phyloP scores from a whole-genome alignment of 768 basidiomycete species.

The Crepidotus variabilis region DNA sequence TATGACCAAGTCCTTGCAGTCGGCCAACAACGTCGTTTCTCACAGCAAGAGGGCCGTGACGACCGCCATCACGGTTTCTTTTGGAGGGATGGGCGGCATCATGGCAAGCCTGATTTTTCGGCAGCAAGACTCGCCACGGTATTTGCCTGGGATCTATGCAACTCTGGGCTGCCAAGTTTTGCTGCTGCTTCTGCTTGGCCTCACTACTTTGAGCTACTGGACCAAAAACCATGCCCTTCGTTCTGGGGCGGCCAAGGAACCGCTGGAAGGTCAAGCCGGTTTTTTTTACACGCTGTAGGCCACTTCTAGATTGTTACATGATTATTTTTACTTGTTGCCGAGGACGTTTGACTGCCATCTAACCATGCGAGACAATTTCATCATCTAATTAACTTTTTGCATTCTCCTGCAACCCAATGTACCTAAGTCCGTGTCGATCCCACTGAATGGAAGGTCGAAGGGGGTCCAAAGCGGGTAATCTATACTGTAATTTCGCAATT shows the following conservation, averaged over 20 bases:
- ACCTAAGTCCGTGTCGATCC: no score
- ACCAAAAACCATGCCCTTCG: constrained; percentile 28
- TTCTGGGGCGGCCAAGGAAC: constrained; percentile 17
- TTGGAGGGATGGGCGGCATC: constrained; percentile 45
- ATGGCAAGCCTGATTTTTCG: constrained; percentile 45
- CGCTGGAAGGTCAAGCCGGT: constrained; percentile 29
- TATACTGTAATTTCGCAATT: no score
- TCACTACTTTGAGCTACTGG: constrained; percentile 35
- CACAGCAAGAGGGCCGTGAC: constrained; percentile 47
- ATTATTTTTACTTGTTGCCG: background rate
- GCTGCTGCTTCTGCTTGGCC: constrained; percentile 34
- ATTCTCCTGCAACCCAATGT: no score
- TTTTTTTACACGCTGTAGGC: constrained; percentile 39
- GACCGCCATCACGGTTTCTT: constrained; percentile 43
- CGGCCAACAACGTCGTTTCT: constrained; percentile 46
- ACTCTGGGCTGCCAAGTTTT: constrained; percentile 41
- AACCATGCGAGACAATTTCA: no score
- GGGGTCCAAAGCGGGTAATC: no score
- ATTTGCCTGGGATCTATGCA: constrained; percentile 44
- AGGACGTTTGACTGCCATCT: no score
- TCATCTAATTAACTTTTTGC: no score
- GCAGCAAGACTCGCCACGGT: constrained; percentile 40
- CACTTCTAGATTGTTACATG: background rate
- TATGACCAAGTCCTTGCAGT: constrained; percentile 22
- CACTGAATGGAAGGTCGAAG: no score